Conservation (phyloP, 192 early-diverging fungal genomes). For the Backusella sp. region DNA sequence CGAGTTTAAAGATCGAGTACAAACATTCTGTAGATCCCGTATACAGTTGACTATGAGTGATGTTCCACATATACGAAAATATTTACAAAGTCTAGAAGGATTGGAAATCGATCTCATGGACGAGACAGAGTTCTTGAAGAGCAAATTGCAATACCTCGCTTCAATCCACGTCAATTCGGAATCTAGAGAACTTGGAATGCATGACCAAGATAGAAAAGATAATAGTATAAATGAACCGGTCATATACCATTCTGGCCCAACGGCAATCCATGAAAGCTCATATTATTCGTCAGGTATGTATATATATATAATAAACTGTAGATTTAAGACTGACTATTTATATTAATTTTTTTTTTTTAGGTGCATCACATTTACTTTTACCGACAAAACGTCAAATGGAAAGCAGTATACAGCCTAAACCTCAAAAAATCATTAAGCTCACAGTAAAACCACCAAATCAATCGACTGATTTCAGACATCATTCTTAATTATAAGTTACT, state of each 20-base stretch:
- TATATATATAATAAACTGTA: not conserved
- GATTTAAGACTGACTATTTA: not conserved
- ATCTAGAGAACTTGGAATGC: not conserved
- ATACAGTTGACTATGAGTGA: constrained; percentile 28
- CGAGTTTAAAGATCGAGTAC: constrained; percentile 17
- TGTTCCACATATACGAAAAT: constrained; percentile 30
- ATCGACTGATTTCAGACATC: constrained; percentile 1
- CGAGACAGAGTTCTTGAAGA: constrained; percentile 40
- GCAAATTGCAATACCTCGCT: constrained; percentile 36
- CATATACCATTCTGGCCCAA: constrained; percentile 1
- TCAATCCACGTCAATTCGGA: constrained; percentile 18
- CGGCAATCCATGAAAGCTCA: not conserved
- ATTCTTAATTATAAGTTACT: not conserved
- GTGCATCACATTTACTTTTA: not conserved
- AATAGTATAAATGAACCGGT: not conserved
- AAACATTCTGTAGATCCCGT: constrained; percentile 32
- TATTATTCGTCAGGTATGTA: not conserved
- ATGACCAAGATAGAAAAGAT: not conserved
- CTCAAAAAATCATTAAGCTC: constrained; percentile 5
- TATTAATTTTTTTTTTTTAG: not conserved
- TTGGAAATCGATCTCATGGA: constrained; percentile 38
- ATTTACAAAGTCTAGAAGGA: constrained; percentile 42
- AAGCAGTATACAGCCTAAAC: not conserved
- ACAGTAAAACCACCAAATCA: constrained; percentile 7
- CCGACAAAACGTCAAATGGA: not conserved